Conservation (phyloP, 768 basidiomycete species). For the Omphalotus guepiniiformis region DNA sequence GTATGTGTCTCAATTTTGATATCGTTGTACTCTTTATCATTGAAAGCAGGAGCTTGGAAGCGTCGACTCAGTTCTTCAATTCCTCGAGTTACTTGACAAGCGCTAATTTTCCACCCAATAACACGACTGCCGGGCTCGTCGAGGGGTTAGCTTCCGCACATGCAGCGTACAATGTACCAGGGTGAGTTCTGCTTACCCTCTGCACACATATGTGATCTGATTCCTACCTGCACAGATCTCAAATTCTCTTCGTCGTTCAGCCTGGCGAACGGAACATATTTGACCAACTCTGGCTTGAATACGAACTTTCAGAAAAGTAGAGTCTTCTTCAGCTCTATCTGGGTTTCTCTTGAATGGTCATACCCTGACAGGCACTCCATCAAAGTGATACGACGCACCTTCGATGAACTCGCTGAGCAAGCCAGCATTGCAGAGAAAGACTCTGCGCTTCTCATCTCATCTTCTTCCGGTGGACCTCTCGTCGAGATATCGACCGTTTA, state of each 20-base stretch:
- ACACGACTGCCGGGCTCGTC: conserved; percentile 65
- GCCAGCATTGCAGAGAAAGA: conserved; percentile 49
- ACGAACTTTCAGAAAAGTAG: conserved; percentile 76
- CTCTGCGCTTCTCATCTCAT: conserved; percentile 38
- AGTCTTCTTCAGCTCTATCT: conserved; percentile 15
- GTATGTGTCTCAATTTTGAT: conserved; percentile 32
- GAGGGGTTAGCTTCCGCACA: conserved; percentile 80
- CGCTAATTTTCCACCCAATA: conserved; percentile 68
- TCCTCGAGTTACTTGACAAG: conserved; percentile 46
- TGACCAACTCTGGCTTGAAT: conserved; percentile 88
- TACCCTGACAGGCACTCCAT: conserved; percentile 58
- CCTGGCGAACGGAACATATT: conserved; percentile 89
- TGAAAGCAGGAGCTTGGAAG: conserved; percentile 55
- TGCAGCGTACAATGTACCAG: conserved; percentile 55
- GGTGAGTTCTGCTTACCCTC: conserved; percentile 33
- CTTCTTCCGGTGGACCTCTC: conserved; percentile 28
- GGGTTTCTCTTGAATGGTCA: not conserved
- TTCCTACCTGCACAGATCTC: conserved; percentile 27
- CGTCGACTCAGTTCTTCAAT: conserved; percentile 64
- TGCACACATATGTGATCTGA: not conserved
- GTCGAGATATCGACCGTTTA: conserved; percentile 86
- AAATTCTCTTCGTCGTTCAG: conserved; percentile 87
- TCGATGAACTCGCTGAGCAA: conserved; percentile 59
- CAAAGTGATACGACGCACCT: conserved; percentile 69
- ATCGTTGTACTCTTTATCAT: conserved; percentile 5